Conservation (phyloP, 768 basidiomycete genomes). For the Inosperma sp. region DNA sequence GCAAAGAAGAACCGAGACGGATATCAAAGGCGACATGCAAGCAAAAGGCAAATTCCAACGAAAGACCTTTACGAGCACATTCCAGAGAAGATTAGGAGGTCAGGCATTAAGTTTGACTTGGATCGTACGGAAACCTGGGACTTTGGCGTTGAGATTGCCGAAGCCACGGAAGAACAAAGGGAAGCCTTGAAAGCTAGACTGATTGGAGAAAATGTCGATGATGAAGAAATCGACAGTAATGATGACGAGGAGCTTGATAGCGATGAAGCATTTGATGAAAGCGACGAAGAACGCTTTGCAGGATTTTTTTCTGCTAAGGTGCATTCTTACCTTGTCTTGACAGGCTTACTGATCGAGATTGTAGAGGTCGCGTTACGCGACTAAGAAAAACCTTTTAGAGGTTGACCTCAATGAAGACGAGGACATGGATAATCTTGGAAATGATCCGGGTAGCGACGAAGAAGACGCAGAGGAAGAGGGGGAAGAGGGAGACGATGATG, state of each 20-base stretch:
- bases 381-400: conserved; percentile 40
- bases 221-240: conserved; percentile 51
- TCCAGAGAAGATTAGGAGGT: conserved; percentile 45
- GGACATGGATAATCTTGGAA: conserved; percentile 26
- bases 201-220: conserved; percentile 49
- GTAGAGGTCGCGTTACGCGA: conserved; percentile 26
- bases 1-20: conserved; percentile 44
- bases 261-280: conserved; percentile 80
- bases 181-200: conserved; percentile 42
- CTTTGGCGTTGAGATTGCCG: conserved; percentile 39
- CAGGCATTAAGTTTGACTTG: conserved; percentile 49
- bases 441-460: conserved; percentile 36
- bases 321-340: conserved; percentile 15
- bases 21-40: conserved; percentile 47
- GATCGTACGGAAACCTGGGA: conserved; percentile 51
- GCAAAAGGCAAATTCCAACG: conserved; percentile 28
- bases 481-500: conserved; percentile 46
- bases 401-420: conserved; percentile 66
- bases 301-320: conserved; percentile 53
- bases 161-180: conserved; percentile 37
- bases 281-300: conserved; percentile 73
- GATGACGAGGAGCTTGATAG: conserved; percentile 87
- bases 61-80: conserved; percentile 65
- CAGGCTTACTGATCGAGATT: conserved; percentile 14
- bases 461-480: conserved; percentile 41